Evolutionary conservation across 2,329 filamentous ascomycete genomes (phyloP).

Genomic region (Sordariomycetes sp.): DNA sequence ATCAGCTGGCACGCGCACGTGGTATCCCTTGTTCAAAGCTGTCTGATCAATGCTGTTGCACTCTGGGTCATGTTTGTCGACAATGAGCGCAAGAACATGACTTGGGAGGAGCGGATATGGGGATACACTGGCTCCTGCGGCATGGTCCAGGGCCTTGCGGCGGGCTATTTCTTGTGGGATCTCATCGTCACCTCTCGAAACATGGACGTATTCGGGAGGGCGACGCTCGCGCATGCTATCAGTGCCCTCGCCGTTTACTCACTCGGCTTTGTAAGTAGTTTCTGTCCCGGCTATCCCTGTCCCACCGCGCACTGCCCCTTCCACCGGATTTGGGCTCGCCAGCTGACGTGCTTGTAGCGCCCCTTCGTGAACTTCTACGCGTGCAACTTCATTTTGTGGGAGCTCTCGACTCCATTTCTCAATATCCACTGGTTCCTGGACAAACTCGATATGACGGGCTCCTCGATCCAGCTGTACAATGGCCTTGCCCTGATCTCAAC

Average conservation of each 20-base stretch:
- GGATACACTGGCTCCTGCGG: slow-evolving; percentile 65
- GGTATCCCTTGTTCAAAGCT: slow-evolving; percentile 70
- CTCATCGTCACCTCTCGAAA: slow-evolving; percentile 58
- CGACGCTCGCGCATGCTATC: slow-evolving; percentile 67
- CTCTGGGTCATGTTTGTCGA: slow-evolving; percentile 63
- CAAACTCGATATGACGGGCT: slow-evolving; percentile 72
- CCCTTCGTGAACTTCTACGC: slow-evolving; percentile 81
- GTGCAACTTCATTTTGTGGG: slow-evolving; percentile 74
- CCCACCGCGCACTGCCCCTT: not conserved
- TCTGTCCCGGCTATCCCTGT: not conserved
- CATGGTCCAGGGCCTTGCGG: slow-evolving; percentile 65
- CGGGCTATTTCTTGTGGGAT: slow-evolving; percentile 82
- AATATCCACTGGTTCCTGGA: slow-evolving; percentile 92
- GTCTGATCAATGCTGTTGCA: slow-evolving; percentile 61
- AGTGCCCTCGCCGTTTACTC: slow-evolving; percentile 65
- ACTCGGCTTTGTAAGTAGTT: slow-evolving; percentile 62
- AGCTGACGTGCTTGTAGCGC: slow-evolving; percentile 36
- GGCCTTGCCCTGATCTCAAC: slow-evolving; percentile 60
- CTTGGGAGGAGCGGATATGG: slow-evolving; percentile 60
- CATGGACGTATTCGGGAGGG: slow-evolving; percentile 62
- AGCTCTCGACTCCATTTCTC: slow-evolving; percentile 74
- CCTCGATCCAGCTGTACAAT: slow-evolving; percentile 64
- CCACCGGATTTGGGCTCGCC: slow-evolving; percentile 5
- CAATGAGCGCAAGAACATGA: slow-evolving; percentile 55
- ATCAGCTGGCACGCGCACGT: slow-evolving; percentile 82